Percentiles rank a stretch among this genome's conserved stretches.
These are phyloP conservation scores for Puccinia triticina DNA, from an alignment of 1,284 basidiomycete species.

Conservation along the genomic window DNA sequence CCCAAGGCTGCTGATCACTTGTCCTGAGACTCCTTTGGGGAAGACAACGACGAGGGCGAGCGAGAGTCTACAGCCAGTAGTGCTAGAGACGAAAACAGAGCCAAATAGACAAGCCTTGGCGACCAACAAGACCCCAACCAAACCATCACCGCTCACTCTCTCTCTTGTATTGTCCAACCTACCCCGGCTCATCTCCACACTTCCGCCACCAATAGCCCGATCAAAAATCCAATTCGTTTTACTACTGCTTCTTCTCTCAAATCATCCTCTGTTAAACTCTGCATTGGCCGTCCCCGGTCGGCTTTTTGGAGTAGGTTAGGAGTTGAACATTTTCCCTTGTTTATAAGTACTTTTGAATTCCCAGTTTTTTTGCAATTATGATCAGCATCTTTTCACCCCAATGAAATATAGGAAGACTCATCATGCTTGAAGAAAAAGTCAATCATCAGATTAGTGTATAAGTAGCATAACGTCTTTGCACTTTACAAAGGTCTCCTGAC, in stretches of 20 bases:
- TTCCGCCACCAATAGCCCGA: background rate
- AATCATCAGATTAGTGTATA: too few relatives aligned
- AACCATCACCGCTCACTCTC: background rate
- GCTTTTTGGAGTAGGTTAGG: background rate
- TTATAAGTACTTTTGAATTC: too few relatives aligned
- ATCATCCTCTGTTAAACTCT: background rate
- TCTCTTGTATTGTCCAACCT: background rate
- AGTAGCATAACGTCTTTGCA: too few relatives aligned
- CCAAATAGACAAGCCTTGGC: background rate
- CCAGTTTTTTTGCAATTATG: too few relatives aligned
- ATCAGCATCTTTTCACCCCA: too few relatives aligned
- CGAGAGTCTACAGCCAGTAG: background rate
- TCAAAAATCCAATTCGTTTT: too few relatives aligned
- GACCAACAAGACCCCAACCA: background rate
- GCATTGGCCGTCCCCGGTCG: background rate
- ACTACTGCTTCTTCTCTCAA: background rate
- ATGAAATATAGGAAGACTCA: too few relatives aligned
- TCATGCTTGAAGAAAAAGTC: too few relatives aligned
- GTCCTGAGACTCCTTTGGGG: slow-evolving; percentile 1
- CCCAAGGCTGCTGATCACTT: slow-evolving; percentile 17
- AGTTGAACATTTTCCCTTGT: too few relatives aligned
- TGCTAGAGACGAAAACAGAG: background rate
- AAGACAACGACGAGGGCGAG: slow-evolving; percentile 4
- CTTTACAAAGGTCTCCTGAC: too few relatives aligned
- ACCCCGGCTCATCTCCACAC: background rate